Percentiles rank a stretch among this genome's conserved stretches.
Conservation (phyloP, 495 filamentous ascomycete species). For the Neurospora discreta region DNA sequence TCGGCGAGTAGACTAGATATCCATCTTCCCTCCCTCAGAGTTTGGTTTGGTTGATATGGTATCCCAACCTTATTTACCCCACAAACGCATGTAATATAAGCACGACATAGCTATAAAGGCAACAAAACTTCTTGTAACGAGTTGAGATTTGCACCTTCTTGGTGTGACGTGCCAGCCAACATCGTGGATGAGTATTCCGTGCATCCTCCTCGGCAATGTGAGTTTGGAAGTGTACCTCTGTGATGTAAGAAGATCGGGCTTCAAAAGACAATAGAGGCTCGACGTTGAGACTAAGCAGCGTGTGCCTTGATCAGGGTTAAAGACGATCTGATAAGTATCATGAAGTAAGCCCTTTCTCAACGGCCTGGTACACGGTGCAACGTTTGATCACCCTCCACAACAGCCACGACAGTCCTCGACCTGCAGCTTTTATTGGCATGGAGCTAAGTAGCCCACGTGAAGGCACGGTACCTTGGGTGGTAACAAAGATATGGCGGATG, state of each 20-base stretch:
- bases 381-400: neutral
- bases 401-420: neutral
- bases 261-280: neutral
- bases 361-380: neutral
- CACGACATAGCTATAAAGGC: conserved; percentile 7
- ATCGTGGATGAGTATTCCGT: neutral
- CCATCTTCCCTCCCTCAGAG: neutral
- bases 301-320: neutral
- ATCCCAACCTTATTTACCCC: conserved; percentile 12
- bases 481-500: neutral
- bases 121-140: conserved; percentile 3
- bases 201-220: neutral
- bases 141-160: neutral
- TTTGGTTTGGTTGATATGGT: neutral
- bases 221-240: neutral
- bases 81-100: conserved; percentile 29
- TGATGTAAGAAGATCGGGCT: neutral
- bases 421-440: neutral
- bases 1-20: neutral
- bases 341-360: neutral
- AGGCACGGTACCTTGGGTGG: neutral
- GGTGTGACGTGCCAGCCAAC: neutral
- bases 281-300: neutral
- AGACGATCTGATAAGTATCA: neutral
- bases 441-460: neutral